Percentiles rank a stretch among this genome's conserved stretches.
Evolutionary conservation across 495 filamentous ascomycete genomes (phyloP).

Genomic region (Hypoxylon lienhwacheense): DNA sequence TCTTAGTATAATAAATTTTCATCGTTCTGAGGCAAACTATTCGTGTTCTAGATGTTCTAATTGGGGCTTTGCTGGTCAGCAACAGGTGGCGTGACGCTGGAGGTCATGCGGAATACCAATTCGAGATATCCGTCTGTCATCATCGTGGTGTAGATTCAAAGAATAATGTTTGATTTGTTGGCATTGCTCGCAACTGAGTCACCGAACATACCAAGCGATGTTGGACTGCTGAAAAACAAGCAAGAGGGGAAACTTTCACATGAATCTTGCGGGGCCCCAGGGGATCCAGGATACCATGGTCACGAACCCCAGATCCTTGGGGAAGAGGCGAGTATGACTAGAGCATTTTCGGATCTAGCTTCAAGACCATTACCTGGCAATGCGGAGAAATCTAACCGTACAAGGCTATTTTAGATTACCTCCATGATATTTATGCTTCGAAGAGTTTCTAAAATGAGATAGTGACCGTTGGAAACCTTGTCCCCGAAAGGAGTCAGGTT

Average conservation of each 20-base stretch:
- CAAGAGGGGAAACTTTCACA: constrained; percentile 27
- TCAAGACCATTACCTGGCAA: constrained; percentile 13
- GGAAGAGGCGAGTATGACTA: constrained; percentile 27
- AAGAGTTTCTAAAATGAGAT: constrained; percentile 4
- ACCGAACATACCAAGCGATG: not conserved
- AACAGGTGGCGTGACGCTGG: constrained; percentile 21
- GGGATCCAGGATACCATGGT: constrained; percentile 11
- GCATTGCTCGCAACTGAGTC: constrained; percentile 9
- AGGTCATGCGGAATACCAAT: constrained; percentile 20
- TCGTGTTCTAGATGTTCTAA: constrained; percentile 10
- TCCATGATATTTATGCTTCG: constrained; percentile 10
- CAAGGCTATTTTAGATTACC: constrained; percentile 12
- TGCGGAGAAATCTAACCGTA: constrained; percentile 33
- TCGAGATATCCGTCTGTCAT: constrained; percentile 17
- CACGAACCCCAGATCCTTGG: constrained; percentile 14
- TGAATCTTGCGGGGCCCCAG: constrained; percentile 31
- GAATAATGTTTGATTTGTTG: not conserved
- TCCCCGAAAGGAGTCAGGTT: constrained; percentile 4
- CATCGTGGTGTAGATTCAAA: not conserved
- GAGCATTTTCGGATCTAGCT: constrained; percentile 25
- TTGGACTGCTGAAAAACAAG: not conserved
- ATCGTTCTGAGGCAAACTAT: not conserved
- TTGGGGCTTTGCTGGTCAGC: not conserved
- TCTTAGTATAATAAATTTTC: not conserved
- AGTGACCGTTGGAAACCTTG: constrained; percentile 7